Evolutionary conservation across 768 basidiomycete species (phyloP).

Genomic region (Psilocybe cyanescens): DNA sequence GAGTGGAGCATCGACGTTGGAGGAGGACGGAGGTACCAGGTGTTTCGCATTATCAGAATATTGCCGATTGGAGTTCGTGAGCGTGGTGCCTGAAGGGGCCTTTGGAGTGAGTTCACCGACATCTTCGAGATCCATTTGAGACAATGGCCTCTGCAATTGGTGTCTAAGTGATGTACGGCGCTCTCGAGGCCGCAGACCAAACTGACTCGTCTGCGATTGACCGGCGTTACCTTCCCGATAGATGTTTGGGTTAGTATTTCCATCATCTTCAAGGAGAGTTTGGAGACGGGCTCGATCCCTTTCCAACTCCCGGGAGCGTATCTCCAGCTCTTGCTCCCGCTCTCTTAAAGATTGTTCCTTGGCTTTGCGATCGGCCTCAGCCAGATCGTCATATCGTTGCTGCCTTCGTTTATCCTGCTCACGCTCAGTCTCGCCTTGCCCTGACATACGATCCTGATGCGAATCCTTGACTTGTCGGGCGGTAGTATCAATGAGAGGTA

Average conservation of each 20-base stretch:
- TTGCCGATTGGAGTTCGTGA: conserved; percentile 15
- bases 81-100: conserved; percentile 2
- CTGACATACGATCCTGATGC: conserved; percentile 17
- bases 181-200: conserved; percentile 34
- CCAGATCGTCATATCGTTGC: conserved; percentile 45
- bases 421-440: conserved; percentile 15
- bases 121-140: conserved; percentile 28
- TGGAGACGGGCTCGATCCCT: conserved; percentile 50
- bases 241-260: conserved; percentile 7
- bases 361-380: conserved; percentile 56
- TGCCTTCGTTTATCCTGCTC: conserved; percentile 37
- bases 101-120: conserved; percentile 8
- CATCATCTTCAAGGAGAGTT: conserved; percentile 36
- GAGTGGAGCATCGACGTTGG: conserved; percentile 12
- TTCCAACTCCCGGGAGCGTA: conserved; percentile 60
- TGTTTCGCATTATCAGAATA: conserved; percentile 48
- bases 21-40: conserved; percentile 38
- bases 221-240: conserved; percentile 21
- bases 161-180: conserved; percentile 38
- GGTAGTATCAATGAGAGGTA: conserved; percentile 27
- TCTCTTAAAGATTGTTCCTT: conserved; percentile 57
- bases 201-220: conserved; percentile 20
- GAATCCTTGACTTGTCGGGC: conserved; percentile 22
- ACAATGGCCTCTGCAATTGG: conserved; percentile 32
- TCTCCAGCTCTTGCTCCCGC: conserved; percentile 57